Evolutionary conservation across 768 basidiomycete genomes (phyloP).

Genomic region (Hygrocybe punicea): DNA sequence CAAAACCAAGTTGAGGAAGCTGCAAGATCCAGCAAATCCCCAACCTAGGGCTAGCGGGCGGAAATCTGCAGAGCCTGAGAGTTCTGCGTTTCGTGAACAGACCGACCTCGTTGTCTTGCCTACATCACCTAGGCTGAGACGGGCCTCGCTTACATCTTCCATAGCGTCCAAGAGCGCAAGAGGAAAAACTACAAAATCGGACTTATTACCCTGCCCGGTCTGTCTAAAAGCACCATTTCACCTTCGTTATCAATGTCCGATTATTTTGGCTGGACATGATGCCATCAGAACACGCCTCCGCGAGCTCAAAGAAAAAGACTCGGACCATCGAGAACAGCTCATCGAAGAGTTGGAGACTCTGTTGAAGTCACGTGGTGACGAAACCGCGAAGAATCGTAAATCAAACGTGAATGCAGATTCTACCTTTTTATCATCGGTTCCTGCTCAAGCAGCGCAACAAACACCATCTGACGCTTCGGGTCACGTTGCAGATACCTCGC

Average conservation of each 20-base stretch:
- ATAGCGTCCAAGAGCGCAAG: background rate
- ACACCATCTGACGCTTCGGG: slow-evolving; percentile 4
- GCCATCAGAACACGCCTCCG: slow-evolving; percentile 45
- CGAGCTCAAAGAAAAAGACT: slow-evolving; percentile 38
- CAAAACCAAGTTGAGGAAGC: background rate
- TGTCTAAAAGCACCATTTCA: slow-evolving; percentile 48
- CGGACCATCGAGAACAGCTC: slow-evolving; percentile 23
- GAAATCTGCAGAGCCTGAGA: background rate
- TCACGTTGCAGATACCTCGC: background rate
- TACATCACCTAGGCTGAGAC: background rate
- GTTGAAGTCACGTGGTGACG: slow-evolving; percentile 20
- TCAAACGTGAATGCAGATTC: slow-evolving; percentile 15
- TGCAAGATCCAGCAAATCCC: background rate
- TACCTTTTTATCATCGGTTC: slow-evolving; percentile 6
- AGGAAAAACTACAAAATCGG: background rate
- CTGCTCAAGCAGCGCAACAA: slow-evolving; percentile 4
- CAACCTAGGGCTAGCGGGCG: background rate
- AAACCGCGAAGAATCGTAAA: slow-evolving; percentile 10
- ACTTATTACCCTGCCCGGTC: slow-evolving; percentile 37
- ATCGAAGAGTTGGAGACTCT: slow-evolving; percentile 44
- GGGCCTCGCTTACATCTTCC: background rate
- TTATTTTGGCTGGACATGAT: slow-evolving; percentile 42
- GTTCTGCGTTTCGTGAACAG: background rate
- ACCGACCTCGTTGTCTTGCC: background rate
- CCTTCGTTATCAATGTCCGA: slow-evolving; percentile 47